Evolutionary conservation across 2,329 filamentous ascomycete species (phyloP), one percentile per base, ranked within the genome.

Genomic region (Magnaporthales sp.): DNA sequence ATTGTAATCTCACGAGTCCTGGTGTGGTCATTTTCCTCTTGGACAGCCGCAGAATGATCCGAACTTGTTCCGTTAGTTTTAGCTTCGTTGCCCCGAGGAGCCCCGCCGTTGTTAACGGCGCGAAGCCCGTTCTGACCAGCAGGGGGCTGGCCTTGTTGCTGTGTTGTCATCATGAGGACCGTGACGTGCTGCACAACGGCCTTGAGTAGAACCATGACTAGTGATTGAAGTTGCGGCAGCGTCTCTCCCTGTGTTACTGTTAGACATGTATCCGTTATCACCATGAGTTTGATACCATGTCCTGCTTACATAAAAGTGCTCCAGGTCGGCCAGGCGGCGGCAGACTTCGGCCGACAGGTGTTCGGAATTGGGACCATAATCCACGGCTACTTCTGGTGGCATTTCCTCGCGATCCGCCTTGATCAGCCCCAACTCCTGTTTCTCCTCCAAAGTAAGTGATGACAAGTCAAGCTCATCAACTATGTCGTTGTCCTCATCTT

Each of bases 151-250:
- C 80, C 80, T 32, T 76, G 71, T 70, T 88, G 71, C 8, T 70
- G 79, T 72, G 89, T 86, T 13, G 87, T 81, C 66, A 94, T n/a
- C 54, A 58, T 89, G 67, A 95, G 84, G n/a, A 92, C 89, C 30
- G 92, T 95, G 62, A 97, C 92, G 73, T 96, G 96, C 51, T 89
- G 85, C 68, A 98, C 80, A 58, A 98, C 89, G 15, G 93, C 91
- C 75, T 95, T 96, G 70, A 98, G 84, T 54, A 98, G 83, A 4
- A 98, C 93, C 71, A 98, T 96, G 4, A 97, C 90, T 15, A 98
- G 80, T 1, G 94, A 98, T 75, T 98, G 95, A 19, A 99, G 80
- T 75, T 96, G 89, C 1, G 94, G 92, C 65, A 99, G 80, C 0
- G 91, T 87, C 69, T 90, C 83, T 73, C 85, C 84, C 91, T 96